phyloP scores from a whole-genome alignment of 164 flowering plant genomes.

The Tetracentron sinense region DNA sequence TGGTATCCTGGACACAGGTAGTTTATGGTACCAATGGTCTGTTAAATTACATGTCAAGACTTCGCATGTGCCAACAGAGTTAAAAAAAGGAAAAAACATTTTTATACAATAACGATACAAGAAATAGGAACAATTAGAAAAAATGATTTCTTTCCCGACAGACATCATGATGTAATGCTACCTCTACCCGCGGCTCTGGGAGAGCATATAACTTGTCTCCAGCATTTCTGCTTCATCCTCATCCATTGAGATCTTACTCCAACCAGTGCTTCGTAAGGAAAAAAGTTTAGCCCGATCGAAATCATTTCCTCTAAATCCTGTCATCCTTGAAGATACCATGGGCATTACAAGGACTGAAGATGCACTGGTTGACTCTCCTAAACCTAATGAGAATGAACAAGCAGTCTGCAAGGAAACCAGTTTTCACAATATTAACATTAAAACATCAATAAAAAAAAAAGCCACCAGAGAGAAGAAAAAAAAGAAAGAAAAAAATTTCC shows the following conservation, averaged over 20 bases:
- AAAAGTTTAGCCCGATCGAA: constrained; percentile 52
- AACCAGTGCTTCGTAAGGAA: constrained; percentile 43
- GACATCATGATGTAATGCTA: constrained; percentile 4
- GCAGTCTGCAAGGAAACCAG: constrained; percentile 52
- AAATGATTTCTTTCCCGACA: not conserved
- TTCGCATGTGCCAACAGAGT: constrained; percentile 4
- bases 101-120: constrained; percentile 22
- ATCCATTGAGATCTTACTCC: constrained; percentile 57
- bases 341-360: constrained; percentile 81
- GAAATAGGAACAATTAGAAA: constrained; percentile 2
- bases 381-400: constrained; percentile 57
- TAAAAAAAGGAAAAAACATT: not conserved
- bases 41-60: constrained; percentile 9
- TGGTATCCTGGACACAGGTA: not conserved
- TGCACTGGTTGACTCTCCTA: constrained; percentile 47
- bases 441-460: not conserved
- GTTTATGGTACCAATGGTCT: not conserved
- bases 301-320: constrained; percentile 71
- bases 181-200: constrained; percentile 30
- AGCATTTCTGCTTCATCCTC: constrained; percentile 44
- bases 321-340: constrained; percentile 91
- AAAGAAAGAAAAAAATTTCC: too few species aligned
- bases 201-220: constrained; percentile 37
- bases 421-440: not conserved
- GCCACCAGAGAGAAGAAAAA: too few species aligned